These are phyloP conservation scores for Tympanopsis confertula DNA, from an alignment of 2,329 filamentous ascomycete genomes.

Conservation along the genomic window DNA sequence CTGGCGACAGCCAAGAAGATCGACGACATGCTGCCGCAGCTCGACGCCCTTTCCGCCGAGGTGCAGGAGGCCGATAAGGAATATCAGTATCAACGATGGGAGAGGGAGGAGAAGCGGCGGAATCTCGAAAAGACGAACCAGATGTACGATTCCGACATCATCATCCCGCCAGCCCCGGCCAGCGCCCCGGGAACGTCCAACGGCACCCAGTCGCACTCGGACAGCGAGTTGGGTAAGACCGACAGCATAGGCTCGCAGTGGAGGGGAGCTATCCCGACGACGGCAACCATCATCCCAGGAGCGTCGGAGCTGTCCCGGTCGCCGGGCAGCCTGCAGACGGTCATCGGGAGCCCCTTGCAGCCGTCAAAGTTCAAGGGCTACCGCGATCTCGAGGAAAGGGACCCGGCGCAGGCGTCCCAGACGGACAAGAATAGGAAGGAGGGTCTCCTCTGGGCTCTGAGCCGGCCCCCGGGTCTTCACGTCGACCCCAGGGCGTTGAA, in stretches of 20 bases:
- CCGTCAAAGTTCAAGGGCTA: conserved; percentile 73
- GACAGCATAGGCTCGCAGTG: conserved; percentile 66
- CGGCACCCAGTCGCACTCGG: conserved; percentile 35
- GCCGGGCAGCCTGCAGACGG: conserved; percentile 38
- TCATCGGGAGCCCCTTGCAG: conserved; percentile 36
- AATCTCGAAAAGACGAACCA: conserved; percentile 79
- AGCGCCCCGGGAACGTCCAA: conserved; percentile 12
- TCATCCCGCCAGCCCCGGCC: conserved; percentile 24
- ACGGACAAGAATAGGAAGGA: conserved; percentile 67
- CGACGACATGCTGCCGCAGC: conserved; percentile 73
- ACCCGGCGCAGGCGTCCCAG: conserved; percentile 36
- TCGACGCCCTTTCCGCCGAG: conserved; percentile 78
- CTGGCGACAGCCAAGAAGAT: conserved; percentile 76
- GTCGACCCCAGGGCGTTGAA: conserved; percentile 91
- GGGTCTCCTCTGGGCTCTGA: conserved; percentile 87
- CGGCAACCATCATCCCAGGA: conserved; percentile 16
- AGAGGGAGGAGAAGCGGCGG: conserved; percentile 86
- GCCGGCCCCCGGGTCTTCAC: conserved; percentile 73
- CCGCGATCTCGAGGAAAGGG: conserved; percentile 80
- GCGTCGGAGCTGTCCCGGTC: conserved; percentile 39
- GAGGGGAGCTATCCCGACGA: conserved; percentile 31
- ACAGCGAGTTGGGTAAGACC: conserved; percentile 59
- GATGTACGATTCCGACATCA: conserved; percentile 59
- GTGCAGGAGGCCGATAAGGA: conserved; percentile 93
- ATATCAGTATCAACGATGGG: conserved; percentile 88